Conservation (phyloP, 345 rosid species). For the Corchorus olitorius region DNA sequence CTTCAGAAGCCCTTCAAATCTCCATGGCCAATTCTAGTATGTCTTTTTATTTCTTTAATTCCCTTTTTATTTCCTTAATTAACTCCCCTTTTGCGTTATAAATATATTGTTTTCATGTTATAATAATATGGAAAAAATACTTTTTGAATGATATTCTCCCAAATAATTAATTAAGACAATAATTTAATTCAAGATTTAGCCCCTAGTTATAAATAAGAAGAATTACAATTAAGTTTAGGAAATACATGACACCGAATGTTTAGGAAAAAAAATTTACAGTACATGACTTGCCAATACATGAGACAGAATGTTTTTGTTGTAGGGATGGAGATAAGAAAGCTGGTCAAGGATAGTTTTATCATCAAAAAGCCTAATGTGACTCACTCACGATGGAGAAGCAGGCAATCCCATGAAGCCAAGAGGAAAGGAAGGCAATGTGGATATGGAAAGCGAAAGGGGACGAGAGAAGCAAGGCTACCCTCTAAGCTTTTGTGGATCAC, state of each 20-base stretch:
- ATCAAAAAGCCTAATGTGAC: background rate
- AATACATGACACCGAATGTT: too few species aligned
- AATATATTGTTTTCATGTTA: too few species aligned
- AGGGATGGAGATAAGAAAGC: conserved; percentile 22
- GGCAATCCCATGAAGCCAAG: background rate
- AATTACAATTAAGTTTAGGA: too few species aligned
- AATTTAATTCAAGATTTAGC: too few species aligned
- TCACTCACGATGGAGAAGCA: conserved; percentile 11
- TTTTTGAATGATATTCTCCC: background rate
- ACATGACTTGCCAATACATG: too few species aligned
- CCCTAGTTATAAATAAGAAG: too few species aligned
- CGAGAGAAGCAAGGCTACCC: conserved; percentile 18
- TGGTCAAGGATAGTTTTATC: background rate
- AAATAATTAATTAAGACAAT: background rate
- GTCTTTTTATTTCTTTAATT: background rate
- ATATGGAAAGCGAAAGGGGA: conserved; percentile 22
- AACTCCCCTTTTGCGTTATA: background rate
- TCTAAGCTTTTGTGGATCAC: conserved; percentile 13
- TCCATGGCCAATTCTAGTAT: conserved; percentile 21
- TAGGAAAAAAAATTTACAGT: too few species aligned
- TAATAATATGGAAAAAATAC: background rate
- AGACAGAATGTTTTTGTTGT: background rate
- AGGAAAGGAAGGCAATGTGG: background rate
- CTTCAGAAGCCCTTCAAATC: conserved; percentile 5
- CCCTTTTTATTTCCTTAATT: too few species aligned